phyloP scores from a whole-genome alignment of 352 stramenopile genomes.

The Globisporangium solare region DNA sequence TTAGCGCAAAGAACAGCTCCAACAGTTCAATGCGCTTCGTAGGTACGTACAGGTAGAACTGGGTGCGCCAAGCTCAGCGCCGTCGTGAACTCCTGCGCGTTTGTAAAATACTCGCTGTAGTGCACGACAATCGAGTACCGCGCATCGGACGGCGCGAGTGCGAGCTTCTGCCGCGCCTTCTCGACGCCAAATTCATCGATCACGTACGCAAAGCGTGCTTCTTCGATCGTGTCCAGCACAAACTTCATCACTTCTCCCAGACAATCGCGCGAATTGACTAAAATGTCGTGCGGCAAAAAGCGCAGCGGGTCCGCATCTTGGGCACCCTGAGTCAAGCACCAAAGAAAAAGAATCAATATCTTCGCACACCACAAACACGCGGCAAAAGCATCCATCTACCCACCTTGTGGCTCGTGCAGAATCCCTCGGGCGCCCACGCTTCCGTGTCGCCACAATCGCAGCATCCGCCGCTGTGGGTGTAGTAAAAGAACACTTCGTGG shows the following conservation, averaged over 20 bases:
- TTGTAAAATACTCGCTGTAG: slow-evolving; percentile 89
- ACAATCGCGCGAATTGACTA: slow-evolving; percentile 56
- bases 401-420: slow-evolving; percentile 93
- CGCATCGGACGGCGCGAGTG: slow-evolving; percentile 45
- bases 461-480: slow-evolving; percentile 93
- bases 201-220: slow-evolving; percentile 54
- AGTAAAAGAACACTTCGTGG: slow-evolving; percentile 94
- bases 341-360: neutral
- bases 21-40: neutral
- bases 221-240: slow-evolving; percentile 56
- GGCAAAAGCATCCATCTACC: neutral
- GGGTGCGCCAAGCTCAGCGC: slow-evolving; percentile 66
- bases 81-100: slow-evolving; percentile 76
- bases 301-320: slow-evolving; percentile 67
- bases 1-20: neutral
- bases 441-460: slow-evolving; percentile 98
- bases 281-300: slow-evolving; percentile 46
- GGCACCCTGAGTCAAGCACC: slow-evolving; percentile 37
- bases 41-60: slow-evolving; percentile 48
- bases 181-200: slow-evolving; percentile 49
- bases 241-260: slow-evolving; percentile 65
- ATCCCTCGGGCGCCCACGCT: slow-evolving; percentile 93
- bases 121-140: slow-evolving; percentile 90
- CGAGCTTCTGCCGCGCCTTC: slow-evolving; percentile 39
- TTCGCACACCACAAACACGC: too few relatives aligned